phyloP scores from a whole-genome alignment of 139 green algal genomes.

The Chlamydomonas applanata region DNA sequence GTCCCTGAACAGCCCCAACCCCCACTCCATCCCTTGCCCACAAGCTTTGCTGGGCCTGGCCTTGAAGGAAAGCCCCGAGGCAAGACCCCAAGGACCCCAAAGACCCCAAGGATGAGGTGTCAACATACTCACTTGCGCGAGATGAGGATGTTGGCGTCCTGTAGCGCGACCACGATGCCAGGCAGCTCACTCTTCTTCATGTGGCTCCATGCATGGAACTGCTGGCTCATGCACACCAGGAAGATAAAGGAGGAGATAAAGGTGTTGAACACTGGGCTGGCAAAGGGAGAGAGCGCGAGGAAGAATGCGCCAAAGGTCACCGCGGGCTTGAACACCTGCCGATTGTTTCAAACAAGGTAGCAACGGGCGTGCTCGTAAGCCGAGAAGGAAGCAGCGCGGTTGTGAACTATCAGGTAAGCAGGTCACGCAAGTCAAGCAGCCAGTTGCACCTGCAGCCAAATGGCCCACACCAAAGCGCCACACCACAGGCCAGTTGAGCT shows the following conservation, averaged over 20 bases:
- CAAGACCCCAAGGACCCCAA: neutral
- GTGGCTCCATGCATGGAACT: conserved; percentile 97
- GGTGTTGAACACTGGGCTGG: conserved; percentile 42
- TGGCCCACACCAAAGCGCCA: too few species aligned
- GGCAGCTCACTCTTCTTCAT: conserved; percentile 86
- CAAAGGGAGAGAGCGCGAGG: conserved; percentile 37
- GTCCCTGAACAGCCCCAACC: neutral
- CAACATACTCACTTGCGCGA: conserved; percentile 24
- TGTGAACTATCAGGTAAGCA: too few species aligned
- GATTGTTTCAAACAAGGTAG: too few species aligned
- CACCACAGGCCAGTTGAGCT: too few species aligned
- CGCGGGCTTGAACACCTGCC: conserved; percentile 55
- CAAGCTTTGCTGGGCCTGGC: neutral
- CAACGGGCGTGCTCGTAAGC: too few species aligned
- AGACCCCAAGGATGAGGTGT: neutral
- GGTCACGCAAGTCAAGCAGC: too few species aligned
- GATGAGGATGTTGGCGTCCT: conserved; percentile 26
- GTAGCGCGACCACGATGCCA: conserved; percentile 50
- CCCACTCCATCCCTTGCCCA: neutral
- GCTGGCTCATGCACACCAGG: conserved; percentile 89
- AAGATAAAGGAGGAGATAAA: conserved; percentile 76
- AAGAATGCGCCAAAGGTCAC: conserved; percentile 28
- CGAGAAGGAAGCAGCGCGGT: too few species aligned
- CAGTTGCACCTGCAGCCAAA: too few species aligned
- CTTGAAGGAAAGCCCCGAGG: neutral